Evolutionary conservation across 345 rosid species (phyloP), one percentile per base, ranked within the genome.

Genomic region (Salix caprea): DNA sequence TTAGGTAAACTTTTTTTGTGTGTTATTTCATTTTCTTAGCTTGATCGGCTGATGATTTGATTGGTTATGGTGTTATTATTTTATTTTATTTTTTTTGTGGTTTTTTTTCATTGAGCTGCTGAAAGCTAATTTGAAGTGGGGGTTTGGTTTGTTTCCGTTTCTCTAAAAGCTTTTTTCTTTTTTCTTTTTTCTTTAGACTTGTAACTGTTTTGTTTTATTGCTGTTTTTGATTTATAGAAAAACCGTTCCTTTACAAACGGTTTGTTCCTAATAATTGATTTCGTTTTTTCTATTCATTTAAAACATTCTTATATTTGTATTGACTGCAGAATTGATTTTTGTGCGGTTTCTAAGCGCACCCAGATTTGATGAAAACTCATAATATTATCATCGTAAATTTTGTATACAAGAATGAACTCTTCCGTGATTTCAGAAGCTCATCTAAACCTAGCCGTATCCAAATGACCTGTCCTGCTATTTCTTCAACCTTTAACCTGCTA

Each of bases 1-100:
- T 77, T 80, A 24, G 91, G 89, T 86, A 76, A 80, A 74, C 68
- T 81, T 37, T 71, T 76, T 34, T 12, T 78, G 13, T 62, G 21
- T 68, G 16, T 18, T 30, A 39, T 65, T 76, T 42, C 30, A 21
- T 26, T 68, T 26, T 62, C 44, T 62, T 34, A 65, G 62, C 68
- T 82, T 18, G 85, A 82, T 84, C 84, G 83, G 78, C 52, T 46
- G 74, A 54, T 66, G 74, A 11, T 56, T 21, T 7, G 56, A 71
- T 62, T 42, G 9, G 76, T 21, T 76, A 46, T 39, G 71, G 46
- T 77, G 12, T 71, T 40, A 19, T 65, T 8, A 36, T 21, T 16
- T 36, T 56, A 39, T 73, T 34, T 74, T 39, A 54, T 46, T 14
- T 11, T 66, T 28, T 2, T 24, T 65, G 65, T 40, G 76, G 11